Conservation (phyloP, 73 alveolate species). For the Tetrahymena thermophila region DNA sequence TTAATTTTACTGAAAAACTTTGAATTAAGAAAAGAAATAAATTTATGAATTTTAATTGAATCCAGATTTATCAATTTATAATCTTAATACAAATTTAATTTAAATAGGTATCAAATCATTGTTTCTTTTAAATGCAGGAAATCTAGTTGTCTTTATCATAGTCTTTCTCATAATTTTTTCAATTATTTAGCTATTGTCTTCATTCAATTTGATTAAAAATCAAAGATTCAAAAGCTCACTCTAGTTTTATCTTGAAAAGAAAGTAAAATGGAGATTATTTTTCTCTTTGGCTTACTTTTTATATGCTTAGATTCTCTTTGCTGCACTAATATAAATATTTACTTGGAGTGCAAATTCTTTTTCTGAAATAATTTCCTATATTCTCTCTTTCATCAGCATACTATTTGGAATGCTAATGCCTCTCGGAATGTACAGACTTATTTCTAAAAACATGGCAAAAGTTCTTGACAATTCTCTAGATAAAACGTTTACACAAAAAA, state of each 20-base stretch:
- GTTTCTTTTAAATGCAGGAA: neutral
- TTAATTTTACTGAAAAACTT: neutral
- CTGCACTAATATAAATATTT: neutral
- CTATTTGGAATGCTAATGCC: neutral
- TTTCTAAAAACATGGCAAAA: neutral
- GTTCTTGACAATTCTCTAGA: neutral
- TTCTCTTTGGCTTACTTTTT: neutral
- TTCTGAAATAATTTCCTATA: neutral
- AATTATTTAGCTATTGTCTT: neutral
- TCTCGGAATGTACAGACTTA: neutral
- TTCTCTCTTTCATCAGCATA: neutral
- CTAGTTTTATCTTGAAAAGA: neutral
- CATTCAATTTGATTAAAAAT: neutral
- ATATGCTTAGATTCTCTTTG: neutral
- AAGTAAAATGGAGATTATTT: neutral
- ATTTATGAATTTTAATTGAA: neutral
- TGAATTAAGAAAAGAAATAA: neutral
- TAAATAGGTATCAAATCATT: neutral
- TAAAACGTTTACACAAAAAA: neutral
- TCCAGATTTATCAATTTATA: neutral
- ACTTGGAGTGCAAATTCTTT: neutral
- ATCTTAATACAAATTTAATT: neutral
- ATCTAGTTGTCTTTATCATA: too few species aligned
- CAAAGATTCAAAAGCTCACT: neutral
- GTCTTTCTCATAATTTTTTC: neutral